phyloP scores from a whole-genome alignment of 495 filamentous ascomycete species.

The Patellaria atrata region DNA sequence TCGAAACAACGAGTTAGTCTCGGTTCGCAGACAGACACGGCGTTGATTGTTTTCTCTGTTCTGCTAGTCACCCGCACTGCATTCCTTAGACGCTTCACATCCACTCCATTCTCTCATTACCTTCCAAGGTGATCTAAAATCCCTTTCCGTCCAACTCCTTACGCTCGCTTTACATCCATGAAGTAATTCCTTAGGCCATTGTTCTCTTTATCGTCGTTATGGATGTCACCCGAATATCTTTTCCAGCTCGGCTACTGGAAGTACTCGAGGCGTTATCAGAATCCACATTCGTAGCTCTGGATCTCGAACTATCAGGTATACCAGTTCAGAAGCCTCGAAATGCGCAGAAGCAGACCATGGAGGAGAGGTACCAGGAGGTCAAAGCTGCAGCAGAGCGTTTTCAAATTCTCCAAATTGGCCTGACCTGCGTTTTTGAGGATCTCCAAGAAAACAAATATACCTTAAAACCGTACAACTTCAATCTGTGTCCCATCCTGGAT shows the following conservation, averaged over 20 bases:
- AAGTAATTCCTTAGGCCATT: too few species aligned
- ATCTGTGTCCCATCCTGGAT: slow-evolving; percentile 41
- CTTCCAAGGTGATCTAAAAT: too few species aligned
- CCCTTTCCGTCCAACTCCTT: too few species aligned
- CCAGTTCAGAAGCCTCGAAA: slow-evolving; percentile 17
- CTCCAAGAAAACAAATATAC: slow-evolving; percentile 39
- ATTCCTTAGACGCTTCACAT: too few species aligned
- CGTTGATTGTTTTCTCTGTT: too few species aligned
- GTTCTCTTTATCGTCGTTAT: too few species aligned
- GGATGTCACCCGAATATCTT: slow-evolving; percentile 46
- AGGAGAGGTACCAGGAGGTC: slow-evolving; percentile 50
- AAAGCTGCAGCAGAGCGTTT: slow-evolving; percentile 55
- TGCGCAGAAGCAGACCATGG: slow-evolving; percentile 27
- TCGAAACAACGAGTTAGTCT: too few species aligned
- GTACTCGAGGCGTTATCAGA: slow-evolving; percentile 45
- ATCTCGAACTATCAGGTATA: slow-evolving; percentile 69
- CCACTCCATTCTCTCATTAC: too few species aligned
- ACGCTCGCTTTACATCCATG: too few species aligned
- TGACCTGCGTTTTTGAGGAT: slow-evolving; percentile 51
- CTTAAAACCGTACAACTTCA: slow-evolving; percentile 55
- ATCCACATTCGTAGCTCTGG: slow-evolving; percentile 54
- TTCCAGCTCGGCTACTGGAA: slow-evolving; percentile 38
- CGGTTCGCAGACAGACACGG: too few species aligned
- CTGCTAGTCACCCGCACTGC: too few species aligned
- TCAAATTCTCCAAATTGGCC: slow-evolving; percentile 60